Evolutionary conservation across 179 eudicot genomes (phyloP).

Genomic region (Sideroxylon spinosum): DNA sequence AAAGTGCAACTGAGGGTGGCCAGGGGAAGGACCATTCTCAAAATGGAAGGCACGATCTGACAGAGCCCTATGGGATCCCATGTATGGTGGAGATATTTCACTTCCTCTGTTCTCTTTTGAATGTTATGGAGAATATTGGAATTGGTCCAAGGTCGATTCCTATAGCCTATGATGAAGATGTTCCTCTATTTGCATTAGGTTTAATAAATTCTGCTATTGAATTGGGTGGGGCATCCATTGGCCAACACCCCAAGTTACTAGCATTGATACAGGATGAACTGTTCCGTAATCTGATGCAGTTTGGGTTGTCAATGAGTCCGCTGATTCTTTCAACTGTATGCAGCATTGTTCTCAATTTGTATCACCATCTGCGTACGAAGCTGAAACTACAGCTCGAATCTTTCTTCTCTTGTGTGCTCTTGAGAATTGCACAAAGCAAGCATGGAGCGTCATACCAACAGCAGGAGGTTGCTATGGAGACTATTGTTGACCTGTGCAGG

Average conservation of each 20-base stretch:
- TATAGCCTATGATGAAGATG: slow-evolving; percentile 63
- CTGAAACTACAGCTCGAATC: slow-evolving; percentile 66
- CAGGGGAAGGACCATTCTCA: slow-evolving; percentile 31
- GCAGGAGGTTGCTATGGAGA: slow-evolving; percentile 78
- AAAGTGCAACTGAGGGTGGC: slow-evolving; percentile 27
- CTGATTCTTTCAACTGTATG: slow-evolving; percentile 65
- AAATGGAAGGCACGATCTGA: slow-evolving; percentile 40
- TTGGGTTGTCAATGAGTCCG: slow-evolving; percentile 60
- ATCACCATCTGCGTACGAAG: slow-evolving; percentile 52
- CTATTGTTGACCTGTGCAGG: slow-evolving; percentile 74
- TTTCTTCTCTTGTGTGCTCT: slow-evolving; percentile 60
- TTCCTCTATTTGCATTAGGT: slow-evolving; percentile 63
- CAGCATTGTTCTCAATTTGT: slow-evolving; percentile 58
- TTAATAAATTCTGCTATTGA: slow-evolving; percentile 68
- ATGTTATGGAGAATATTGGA: slow-evolving; percentile 46
- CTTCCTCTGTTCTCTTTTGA: slow-evolving; percentile 55
- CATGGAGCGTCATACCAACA: slow-evolving; percentile 68
- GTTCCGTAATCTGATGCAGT: slow-evolving; percentile 54
- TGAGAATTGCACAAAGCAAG: slow-evolving; percentile 63
- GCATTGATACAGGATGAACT: slow-evolving; percentile 62
- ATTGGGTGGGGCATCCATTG: slow-evolving; percentile 58
- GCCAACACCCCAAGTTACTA: slow-evolving; percentile 48
- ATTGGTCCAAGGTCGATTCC: slow-evolving; percentile 51
- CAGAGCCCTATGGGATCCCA: slow-evolving; percentile 54
- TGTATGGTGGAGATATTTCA: slow-evolving; percentile 65